These are phyloP conservation scores for Xylaria bambusicola DNA, from an alignment of 495 filamentous ascomycete genomes.

Conservation along the genomic window DNA sequence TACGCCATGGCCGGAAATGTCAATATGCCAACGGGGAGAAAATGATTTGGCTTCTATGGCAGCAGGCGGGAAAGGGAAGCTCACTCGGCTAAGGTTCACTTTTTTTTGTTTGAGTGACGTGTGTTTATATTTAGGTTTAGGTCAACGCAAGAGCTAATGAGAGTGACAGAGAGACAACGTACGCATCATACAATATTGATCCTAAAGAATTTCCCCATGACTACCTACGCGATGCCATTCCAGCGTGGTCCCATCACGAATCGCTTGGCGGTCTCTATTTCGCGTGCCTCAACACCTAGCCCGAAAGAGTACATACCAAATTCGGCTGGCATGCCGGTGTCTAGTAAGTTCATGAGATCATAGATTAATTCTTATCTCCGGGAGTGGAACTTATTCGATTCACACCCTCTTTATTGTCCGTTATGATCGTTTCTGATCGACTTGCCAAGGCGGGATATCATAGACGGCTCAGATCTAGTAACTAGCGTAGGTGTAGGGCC, in stretches of 20 bases:
- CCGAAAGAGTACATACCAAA: not conserved
- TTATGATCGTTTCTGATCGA: not conserved
- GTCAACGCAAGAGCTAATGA: not conserved
- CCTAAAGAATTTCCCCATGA: not conserved
- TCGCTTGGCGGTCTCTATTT: not conserved
- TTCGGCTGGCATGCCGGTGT: not conserved
- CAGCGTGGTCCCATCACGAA: not conserved
- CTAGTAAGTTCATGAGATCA: constrained; percentile 8
- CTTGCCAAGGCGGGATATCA: no score
- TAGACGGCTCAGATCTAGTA: no score
- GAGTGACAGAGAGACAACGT: not conserved
- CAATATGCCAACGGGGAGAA: not conserved
- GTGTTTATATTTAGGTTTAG: constrained; percentile 14
- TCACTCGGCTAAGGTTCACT: not conserved
- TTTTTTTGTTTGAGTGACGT: not conserved
- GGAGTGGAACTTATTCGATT: no score
- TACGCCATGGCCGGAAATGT: constrained; percentile 54
- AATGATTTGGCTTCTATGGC: not conserved
- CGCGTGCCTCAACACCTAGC: not conserved
- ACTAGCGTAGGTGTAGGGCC: no score
- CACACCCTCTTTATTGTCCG: no score
- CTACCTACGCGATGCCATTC: constrained; percentile 10
- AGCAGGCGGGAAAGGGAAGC: not conserved
- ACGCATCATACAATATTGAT: constrained; percentile 7
- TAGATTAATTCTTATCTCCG: not conserved